Conservation (phyloP, 352 stramenopile species). For the Phytopythium ostracodes region DNA sequence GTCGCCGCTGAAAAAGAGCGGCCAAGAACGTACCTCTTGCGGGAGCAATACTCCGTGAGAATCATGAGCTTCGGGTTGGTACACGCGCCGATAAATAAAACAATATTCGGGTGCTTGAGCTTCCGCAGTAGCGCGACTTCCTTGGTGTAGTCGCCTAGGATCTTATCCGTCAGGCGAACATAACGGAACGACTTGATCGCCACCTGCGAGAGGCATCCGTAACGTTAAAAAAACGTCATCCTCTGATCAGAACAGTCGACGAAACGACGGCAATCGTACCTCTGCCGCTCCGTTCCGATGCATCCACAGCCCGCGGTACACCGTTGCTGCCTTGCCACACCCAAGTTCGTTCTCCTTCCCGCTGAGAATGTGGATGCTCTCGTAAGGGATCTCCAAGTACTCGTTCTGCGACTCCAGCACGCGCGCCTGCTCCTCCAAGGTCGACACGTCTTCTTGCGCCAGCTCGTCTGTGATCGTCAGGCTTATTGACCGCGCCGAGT, state of each 20-base stretch:
- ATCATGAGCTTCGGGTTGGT: slow-evolving; percentile 89
- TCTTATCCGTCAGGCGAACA: slow-evolving; percentile 85
- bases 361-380: slow-evolving; percentile 83
- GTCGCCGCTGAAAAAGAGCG: too few species aligned
- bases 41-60: slow-evolving; percentile 86
- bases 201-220: too few species aligned
- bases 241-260: too few species aligned
- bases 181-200: slow-evolving; percentile 87
- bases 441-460: slow-evolving; percentile 57
- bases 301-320: slow-evolving; percentile 87
- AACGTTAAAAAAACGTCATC: too few species aligned
- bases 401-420: slow-evolving; percentile 84
- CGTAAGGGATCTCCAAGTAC: slow-evolving; percentile 85
- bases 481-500: slow-evolving; percentile 37
- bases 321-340: slow-evolving; percentile 81
- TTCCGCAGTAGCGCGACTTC: slow-evolving; percentile 85
- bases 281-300: slow-evolving; percentile 78
- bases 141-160: slow-evolving; percentile 79
- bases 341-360: slow-evolving; percentile 87
- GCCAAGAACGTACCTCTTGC: slow-evolving; percentile 59
- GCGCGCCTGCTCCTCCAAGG: slow-evolving; percentile 71
- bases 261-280: slow-evolving; percentile 12
- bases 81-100: slow-evolving; percentile 89
- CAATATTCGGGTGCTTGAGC: slow-evolving; percentile 88
- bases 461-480: slow-evolving; percentile 42